Evolutionary conservation across 805 yeast species (phyloP).

Genomic region (Clavispora phyllophila): DNA sequence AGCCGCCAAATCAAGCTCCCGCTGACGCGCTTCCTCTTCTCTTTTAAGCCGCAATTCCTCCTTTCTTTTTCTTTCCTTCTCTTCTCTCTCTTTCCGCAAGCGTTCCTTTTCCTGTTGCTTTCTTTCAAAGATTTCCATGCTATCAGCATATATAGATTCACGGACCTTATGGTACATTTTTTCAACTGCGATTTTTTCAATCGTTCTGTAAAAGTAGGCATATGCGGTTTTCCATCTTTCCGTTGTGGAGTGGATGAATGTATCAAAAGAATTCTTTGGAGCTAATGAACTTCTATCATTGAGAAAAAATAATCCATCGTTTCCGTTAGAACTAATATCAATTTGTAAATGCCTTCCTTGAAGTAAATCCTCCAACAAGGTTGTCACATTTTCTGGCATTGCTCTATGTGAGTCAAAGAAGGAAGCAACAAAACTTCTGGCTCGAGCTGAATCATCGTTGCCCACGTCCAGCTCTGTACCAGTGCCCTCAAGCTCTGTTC

Average conservation of each 20-base stretch:
- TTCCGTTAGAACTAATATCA: constrained; percentile 1
- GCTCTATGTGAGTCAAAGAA: constrained; percentile 25
- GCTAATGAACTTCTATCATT: constrained; percentile 2
- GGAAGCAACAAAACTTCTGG: constrained; percentile 21
- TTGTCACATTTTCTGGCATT: constrained; percentile 13
- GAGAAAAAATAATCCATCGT: constrained; percentile 8
- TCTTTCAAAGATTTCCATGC: constrained; percentile 33
- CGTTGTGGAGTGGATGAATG: constrained; percentile 43
- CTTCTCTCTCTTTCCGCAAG: constrained; percentile 24
- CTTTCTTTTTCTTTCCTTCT: constrained; percentile 21
- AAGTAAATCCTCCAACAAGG: constrained; percentile 13
- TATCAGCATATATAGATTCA: constrained; percentile 21
- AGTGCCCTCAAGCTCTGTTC: constrained; percentile 6
- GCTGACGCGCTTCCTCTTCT: constrained; percentile 25
- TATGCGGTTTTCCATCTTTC: constrained; percentile 67
- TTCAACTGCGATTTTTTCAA: constrained; percentile 2
- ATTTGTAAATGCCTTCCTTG: constrained; percentile 18
- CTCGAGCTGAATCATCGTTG: constrained; percentile 19
- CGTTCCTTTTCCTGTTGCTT: constrained; percentile 26
- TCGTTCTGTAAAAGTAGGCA: constrained; percentile 12
- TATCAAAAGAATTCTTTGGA: constrained; percentile 10
- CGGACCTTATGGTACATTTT: background rate
- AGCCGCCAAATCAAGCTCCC: constrained; percentile 7
- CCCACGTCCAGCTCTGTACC: constrained; percentile 20
- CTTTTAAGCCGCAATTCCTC: constrained; percentile 26